phyloP scores from a whole-genome alignment of 768 basidiomycete genomes.

The Kwoniella sp. region DNA sequence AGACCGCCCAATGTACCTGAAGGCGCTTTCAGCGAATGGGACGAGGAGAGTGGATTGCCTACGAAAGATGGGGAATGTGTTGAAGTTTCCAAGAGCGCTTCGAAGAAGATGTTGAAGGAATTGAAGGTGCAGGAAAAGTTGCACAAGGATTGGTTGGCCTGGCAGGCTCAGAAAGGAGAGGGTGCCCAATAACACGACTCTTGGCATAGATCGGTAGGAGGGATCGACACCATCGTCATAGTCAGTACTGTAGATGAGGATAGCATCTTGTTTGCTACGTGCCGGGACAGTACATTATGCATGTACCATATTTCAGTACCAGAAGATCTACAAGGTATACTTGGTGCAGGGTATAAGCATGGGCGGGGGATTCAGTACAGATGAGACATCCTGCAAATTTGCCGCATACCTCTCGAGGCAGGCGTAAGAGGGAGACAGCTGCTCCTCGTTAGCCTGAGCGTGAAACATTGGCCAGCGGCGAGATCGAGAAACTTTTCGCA shows the following conservation, averaged over 20 bases:
- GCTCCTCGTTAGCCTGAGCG: too few relatives aligned
- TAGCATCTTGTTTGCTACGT: not conserved
- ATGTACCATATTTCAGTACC: not conserved
- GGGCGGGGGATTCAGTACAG: too few relatives aligned
- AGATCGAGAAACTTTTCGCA: too few relatives aligned
- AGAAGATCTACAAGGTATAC: not conserved
- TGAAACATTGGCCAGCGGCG: too few relatives aligned
- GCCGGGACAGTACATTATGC: not conserved
- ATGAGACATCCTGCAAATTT: too few relatives aligned
- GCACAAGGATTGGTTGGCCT: constrained; percentile 69
- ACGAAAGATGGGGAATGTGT: constrained; percentile 79
- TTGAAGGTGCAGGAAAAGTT: constrained; percentile 72
- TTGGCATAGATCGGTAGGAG: too few relatives aligned
- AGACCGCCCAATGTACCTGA: constrained; percentile 72
- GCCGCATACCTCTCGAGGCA: too few relatives aligned
- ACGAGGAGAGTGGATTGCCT: constrained; percentile 74
- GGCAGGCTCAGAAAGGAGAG: constrained; percentile 28
- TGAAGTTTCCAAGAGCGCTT: constrained; percentile 76
- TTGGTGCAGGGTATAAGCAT: not conserved
- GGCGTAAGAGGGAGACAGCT: too few relatives aligned
- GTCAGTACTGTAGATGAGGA: too few relatives aligned
- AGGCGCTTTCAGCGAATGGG: constrained; percentile 78
- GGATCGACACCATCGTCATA: too few relatives aligned
- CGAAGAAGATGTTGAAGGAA: constrained; percentile 77
- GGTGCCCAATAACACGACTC: too few relatives aligned